Evolutionary conservation across 257 asterid species (phyloP), one percentile per base, ranked within the genome.

Genomic region (Capsicum chinense): DNA sequence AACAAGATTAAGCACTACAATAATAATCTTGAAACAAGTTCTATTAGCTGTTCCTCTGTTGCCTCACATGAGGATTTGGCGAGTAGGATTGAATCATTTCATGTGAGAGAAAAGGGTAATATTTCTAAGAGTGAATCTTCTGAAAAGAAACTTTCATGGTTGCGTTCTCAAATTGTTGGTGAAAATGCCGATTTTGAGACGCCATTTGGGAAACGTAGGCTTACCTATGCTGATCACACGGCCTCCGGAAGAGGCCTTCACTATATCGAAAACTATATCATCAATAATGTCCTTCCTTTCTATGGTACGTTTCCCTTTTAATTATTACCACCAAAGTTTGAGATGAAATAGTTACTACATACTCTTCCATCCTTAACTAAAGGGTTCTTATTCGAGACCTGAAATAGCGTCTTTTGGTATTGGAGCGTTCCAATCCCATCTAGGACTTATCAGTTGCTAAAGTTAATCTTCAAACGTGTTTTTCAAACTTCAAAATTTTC

Each of bases 151-250:
- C 79, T 71, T 44, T 44, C 58, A 16, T 71, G 79, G 79, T 0
- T 71, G 14, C 79, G 79, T 71, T 71, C 79, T 17, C 79, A 71
- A 57, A 90, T 91, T 76, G 86, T 90, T 12, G 93, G 94, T 10
- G 84, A 63, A 7, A 9, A 87, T 6, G 81, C 88, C 2, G 88
- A 86, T 21, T 88, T 91, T 21, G 80, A 87, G 68, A 80, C 94
- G 42, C 92, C 94, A 0, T 91, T 91, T 14, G 93, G 93, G n/a
- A 59, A 81, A 80, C 92, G 94, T 59, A 89, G 70, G 88, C 92
- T 90, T 83, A 90, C 91, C 8, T 91, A 91, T 85, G 91, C 94
- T 17, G 94, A 91, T 63, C 92, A 91, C 86, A 91, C 94, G 56
- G 94, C 94, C 68, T 87, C 94, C 13, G 94, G 92, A 35, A 90